Conservation (phyloP, 441 rosid genomes). For the Bruguiera hainesii region DNA sequence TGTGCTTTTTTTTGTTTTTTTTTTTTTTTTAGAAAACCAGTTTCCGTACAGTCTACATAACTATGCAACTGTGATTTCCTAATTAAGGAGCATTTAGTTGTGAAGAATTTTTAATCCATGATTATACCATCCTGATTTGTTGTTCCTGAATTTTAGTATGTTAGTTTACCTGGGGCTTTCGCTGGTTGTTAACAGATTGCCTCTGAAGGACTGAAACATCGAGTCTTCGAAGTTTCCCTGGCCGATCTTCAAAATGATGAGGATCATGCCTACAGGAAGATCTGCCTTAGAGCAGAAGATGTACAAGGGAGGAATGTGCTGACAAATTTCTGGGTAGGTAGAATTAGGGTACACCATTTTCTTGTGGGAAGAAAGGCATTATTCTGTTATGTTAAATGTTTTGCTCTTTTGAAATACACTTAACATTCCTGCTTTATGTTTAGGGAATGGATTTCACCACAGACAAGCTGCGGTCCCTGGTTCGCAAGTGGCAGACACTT, state of each 20-base stretch:
- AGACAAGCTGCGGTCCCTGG: constrained; percentile 80
- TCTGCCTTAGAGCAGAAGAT: constrained; percentile 82
- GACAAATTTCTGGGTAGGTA: constrained; percentile 81
- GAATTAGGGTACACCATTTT: neutral
- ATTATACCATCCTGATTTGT: too few species aligned
- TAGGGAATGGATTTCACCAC: constrained; percentile 69
- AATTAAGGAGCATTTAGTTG: too few species aligned
- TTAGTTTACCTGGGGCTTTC: neutral
- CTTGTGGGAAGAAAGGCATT: neutral
- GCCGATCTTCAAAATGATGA: constrained; percentile 80
- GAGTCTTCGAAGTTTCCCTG: constrained; percentile 72
- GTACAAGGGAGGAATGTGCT: constrained; percentile 84
- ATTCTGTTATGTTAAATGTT: too few species aligned
- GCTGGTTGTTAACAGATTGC: constrained; percentile 52
- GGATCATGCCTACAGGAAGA: constrained; percentile 74
- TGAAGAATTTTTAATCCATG: too few species aligned
- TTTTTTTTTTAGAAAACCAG: too few species aligned
- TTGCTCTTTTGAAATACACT: too few species aligned
- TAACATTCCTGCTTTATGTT: neutral
- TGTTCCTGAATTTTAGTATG: neutral
- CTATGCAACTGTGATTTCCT: too few species aligned
- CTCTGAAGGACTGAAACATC: constrained; percentile 79
- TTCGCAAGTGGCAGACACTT: constrained; percentile 78
- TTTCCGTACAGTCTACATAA: too few species aligned
- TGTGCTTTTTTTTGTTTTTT: too few species aligned